Base-by-base conservation (phyloP, 169 alveolate species). In the Plasmodium sp. region DNA sequence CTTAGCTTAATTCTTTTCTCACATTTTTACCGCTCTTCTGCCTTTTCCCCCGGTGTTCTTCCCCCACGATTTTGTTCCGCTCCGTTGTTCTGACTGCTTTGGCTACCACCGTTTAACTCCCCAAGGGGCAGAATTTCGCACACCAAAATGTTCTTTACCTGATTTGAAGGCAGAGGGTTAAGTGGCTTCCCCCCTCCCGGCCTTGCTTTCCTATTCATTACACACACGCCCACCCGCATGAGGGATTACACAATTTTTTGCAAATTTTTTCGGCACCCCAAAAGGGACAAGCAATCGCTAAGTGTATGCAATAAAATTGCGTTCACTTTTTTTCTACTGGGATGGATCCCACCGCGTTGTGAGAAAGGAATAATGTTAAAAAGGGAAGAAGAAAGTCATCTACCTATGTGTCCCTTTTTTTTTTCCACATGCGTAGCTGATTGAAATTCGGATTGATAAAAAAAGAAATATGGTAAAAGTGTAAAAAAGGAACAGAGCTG, bases 291-390 rank as follows among this genome's bases (percentile, higher is more conserved):
- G 39, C 33, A 67, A 3, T 67, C 9, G 33, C 39, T 67, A 27
- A 22, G 39, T 27, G 5, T 27, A 67, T 27, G 77, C 18, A 67
- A 18, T 22, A 67, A 67, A 22, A 9, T 67, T 67, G 77, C 5
- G 77, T 67, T 18, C 77, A 67, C 39, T 67, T 67, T 67, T 67
- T 67, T 67, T 67, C 77, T 67, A 67, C 77, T 67, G 41, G n/a
- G 4, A 16, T 67, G 33, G 41, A 67, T 18, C 9, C 77, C 77
- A 31, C 43, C 34, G 43, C 77, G 77, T 67, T 67, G 77, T 18
- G 39, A 67, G n/a, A 67, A 67, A 67, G 39, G 43, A 22, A 67
- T 67, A 67, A n/a, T 67, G 77, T 67, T 67, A n/a, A n/a, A 67
- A 67, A 67, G 77, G 77, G 5, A 27, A 67, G 3, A 67, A 67